Evolutionary conservation across 2,329 filamentous ascomycete species (phyloP), one percentile per base, ranked within the genome.

Genomic region (Pestalotiopsis sp.): DNA sequence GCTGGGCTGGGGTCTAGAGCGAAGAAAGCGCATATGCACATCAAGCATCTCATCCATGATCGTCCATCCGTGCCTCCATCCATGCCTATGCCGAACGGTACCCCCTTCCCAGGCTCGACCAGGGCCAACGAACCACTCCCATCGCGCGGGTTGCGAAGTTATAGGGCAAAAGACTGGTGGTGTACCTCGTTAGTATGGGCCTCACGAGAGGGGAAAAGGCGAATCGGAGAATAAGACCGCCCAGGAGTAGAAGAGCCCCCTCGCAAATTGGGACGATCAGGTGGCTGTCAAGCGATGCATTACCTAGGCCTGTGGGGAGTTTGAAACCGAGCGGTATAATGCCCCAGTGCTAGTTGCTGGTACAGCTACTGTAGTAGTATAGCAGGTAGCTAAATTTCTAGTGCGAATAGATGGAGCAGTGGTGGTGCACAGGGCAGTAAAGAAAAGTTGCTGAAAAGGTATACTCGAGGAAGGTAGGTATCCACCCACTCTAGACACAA

Each of bases 241-340:
- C 25, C 45, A 52, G 38, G 41, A 12, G 39, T 38, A 67, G 38
- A 64, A 57, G 31, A 67, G 60, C 66, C 59, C 64, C 27, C 52
- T 60, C 23, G 23, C 23, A 17, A 60, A 64, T 67, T 20, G 38
- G 65, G 57, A 67, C 36, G 74, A 75, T 75, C 74, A 68, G 72
- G 68, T 68, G 77, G 77, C 77, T 75, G 75, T 71, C 73, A 75
- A 76, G 77, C 76, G 76, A 74, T 73, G 76, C 74, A 75, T 31
- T 75, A 77, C 71, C 74, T 72, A 52, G 20, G 17, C 45, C 73
- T 73, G 76, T 77, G 76, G 76, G 69, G 71, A 73, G 70, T 67
- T 73, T 76, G 75, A 77, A 78, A 77, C 77, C 25, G 17, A 62
- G 20, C 57, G 57, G 52, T 23, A 23, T 64, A 56, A 27, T 63